Evolutionary conservation across 345 rosid genomes (phyloP).

Genomic region (Acer negundo): DNA sequence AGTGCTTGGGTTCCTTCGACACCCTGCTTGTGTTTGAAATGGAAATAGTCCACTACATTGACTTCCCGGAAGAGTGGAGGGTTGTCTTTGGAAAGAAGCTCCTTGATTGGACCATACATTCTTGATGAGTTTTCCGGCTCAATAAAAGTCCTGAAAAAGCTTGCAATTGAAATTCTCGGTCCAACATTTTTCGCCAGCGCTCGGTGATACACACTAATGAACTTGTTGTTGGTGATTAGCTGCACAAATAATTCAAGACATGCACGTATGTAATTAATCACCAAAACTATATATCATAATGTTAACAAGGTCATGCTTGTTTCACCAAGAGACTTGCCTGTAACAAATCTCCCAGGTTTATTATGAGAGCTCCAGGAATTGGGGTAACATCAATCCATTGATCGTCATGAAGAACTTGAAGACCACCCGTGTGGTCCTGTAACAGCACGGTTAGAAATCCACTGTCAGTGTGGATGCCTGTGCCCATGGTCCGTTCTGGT

Average conservation of each 20-base stretch:
- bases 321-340: slow-evolving; percentile 15
- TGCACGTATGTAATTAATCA: background rate
- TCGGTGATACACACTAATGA: slow-evolving; percentile 33
- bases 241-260: slow-evolving; percentile 9
- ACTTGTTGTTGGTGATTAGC: slow-evolving; percentile 35
- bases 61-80: slow-evolving; percentile 34
- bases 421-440: slow-evolving; percentile 30
- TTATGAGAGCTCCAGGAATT: slow-evolving; percentile 20
- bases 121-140: slow-evolving; percentile 23
- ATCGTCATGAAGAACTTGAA: slow-evolving; percentile 23
- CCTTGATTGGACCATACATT: slow-evolving; percentile 35
- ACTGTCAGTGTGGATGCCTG: slow-evolving; percentile 26
- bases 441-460: slow-evolving; percentile 13
- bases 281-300: background rate
- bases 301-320: background rate
- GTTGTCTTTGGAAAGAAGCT: slow-evolving; percentile 31
- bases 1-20: slow-evolving; percentile 18
- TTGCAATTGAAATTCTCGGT: slow-evolving; percentile 34
- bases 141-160: slow-evolving; percentile 24
- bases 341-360: slow-evolving; percentile 32
- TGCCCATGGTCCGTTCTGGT: slow-evolving; percentile 32
- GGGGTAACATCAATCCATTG: slow-evolving; percentile 28
- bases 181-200: slow-evolving; percentile 27
- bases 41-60: slow-evolving; percentile 18
- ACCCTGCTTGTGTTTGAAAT: slow-evolving; percentile 24